Base-by-base conservation (phyloP, 2,329 filamentous ascomycete species). In the Paraphoma sp. region DNA sequence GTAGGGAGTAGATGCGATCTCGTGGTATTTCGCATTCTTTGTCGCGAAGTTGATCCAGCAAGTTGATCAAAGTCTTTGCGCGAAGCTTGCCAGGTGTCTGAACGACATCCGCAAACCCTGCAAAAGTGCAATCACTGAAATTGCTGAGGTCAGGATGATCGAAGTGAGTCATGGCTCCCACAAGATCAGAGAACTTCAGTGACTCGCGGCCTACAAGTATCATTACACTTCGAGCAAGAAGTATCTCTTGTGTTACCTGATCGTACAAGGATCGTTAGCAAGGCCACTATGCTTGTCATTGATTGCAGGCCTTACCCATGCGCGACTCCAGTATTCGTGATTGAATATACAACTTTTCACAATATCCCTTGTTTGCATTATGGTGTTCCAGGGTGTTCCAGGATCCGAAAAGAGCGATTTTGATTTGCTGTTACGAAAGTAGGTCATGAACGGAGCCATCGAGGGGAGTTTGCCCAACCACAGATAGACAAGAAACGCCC, bases 301-400 rank as follows among this genome's bases (percentile, higher is more conserved):
- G 23, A 23, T 23, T 23, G 23, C 23, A 16, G 14, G 14, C 7
- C 36, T 53, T 42, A 55, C 44, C 53, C 53, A 56, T 10, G 53
- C 53, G 6, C 53, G 53, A 30, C 7, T 18, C 56, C 56, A 58
- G 36, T 58, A 58, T 36, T 54, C 48, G 48, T 58, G 54, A 31
- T 45, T 41, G 11, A 54, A 51, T 4, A 58, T 29, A 23, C 40
- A 48, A n/a, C 17, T 48, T 29, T 44, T 28, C 17, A 53, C 33
- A 7, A 38, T 50, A 41, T 53, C 23, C 43, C 29, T 48, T 5
- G 48, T 33, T 16, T 54, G 43, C 6, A 44, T n/a, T 23, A 48
- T 45, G 18, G 17, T 31, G 4, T 17, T 31, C n/a, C 36, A 31
- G 1, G 45, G 29, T 7, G 38, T n/a, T n/a, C 11, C n/a, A 16